These are phyloP conservation scores for Aspergillus campestris DNA, from an alignment of 495 filamentous ascomycete species.

Conservation along the genomic window DNA sequence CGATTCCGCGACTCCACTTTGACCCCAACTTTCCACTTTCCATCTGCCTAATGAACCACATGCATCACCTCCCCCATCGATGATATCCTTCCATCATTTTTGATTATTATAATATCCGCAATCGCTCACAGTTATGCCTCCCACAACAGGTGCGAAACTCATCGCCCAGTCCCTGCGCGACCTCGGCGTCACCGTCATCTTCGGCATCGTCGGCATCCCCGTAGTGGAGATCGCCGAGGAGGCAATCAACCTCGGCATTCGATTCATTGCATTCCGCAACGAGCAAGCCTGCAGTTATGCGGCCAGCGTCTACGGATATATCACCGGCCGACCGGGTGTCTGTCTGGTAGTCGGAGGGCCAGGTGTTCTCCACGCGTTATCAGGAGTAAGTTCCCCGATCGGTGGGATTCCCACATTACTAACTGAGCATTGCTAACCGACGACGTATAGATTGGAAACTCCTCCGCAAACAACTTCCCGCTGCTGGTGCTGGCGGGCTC, in stretches of 20 bases:
- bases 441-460: slow-evolving; percentile 41
- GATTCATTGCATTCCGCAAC: slow-evolving; percentile 58
- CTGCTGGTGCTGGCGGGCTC: slow-evolving; percentile 52
- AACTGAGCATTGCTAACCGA: slow-evolving; percentile 3
- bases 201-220: slow-evolving; percentile 59
- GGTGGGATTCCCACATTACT: not conserved
- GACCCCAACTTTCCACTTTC: slow-evolving; percentile 1
- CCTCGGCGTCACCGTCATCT: slow-evolving; percentile 50
- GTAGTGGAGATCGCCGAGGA: slow-evolving; percentile 58
- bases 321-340: slow-evolving; percentile 53
- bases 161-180: slow-evolving; percentile 50
- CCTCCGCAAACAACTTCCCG: slow-evolving; percentile 50
- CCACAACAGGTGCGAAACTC: slow-evolving; percentile 45
- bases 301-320: slow-evolving; percentile 55
- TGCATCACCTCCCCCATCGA: not conserved
- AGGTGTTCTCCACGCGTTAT: slow-evolving; percentile 54
- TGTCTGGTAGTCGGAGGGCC: slow-evolving; percentile 60
- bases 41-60: not conserved
- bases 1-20: too few relatives aligned
- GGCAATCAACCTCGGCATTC: slow-evolving; percentile 52
- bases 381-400: slow-evolving; percentile 37
- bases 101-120: not conserved
- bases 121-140: slow-evolving; percentile 18
- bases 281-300: slow-evolving; percentile 60
- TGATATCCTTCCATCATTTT: not conserved